Base-by-base conservation (phyloP, 768 basidiomycete species). In the Kondoa malvinella region DNA sequence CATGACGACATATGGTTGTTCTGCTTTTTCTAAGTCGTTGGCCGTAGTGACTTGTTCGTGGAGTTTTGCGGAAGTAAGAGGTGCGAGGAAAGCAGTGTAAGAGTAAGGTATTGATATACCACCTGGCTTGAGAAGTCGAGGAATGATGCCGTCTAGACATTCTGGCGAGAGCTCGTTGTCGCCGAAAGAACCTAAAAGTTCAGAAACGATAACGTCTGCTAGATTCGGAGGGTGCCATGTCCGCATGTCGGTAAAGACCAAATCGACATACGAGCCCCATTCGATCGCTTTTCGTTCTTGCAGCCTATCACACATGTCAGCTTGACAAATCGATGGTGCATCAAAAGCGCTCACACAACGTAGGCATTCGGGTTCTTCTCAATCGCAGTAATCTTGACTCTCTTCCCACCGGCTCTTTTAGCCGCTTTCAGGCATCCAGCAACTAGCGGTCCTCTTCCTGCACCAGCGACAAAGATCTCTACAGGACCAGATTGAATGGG, bases 1-100 rank as follows among this genome's bases (percentile, higher is more conserved):
- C 92, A 97, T 94, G 69, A 97, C 95, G 21, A 99, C 95, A 73
- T 97, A 97, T 0, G 95, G 94, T 33, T 92, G 96, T 78, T 99
- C 95, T 68, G 87, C 76, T 29, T 84, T 83, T 76, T 88, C 89
- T 34, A 83, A 78, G 56, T 79, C 76, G 57, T 73, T 83, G 87
- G 65, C 80, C 79, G 67, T 83, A 26, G 75, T 80, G 0, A 90
- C 89, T 74, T 92, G 89, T 69, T 86, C 86, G 78, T 86, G 88
- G 14, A 99, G 81, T 76, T 92, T 96, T 1, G 91, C 87, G 1
- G 92, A 95, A 2, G 92, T 91, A 66, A 99, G 78, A 0, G 95
- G 95, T 0, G 95, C 90, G 27, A 99, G 81, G 78, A 92, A 87
- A 1, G 95, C 89, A 21, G 91, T 89, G 77, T 99, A 99, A 0